Conservation (phyloP, 352 stramenopile genomes). For the Thalassiosira livingstoniorum region DNA sequence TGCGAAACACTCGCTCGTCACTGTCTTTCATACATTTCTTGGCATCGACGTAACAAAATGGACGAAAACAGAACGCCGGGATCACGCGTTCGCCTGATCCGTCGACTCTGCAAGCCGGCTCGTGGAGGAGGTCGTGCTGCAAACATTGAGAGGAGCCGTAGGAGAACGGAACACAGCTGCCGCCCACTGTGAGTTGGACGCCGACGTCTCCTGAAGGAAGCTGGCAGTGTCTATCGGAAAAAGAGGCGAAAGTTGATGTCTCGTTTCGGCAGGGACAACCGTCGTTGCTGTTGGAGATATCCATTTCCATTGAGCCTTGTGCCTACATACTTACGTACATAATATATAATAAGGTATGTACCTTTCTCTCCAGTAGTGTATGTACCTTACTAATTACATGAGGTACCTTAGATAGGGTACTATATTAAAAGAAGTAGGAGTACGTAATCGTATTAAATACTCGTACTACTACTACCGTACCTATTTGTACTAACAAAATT, state of each 20-base stretch:
- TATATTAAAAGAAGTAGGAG: too few relatives aligned
- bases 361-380: too few relatives aligned
- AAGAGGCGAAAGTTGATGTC: background rate
- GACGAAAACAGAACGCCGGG: background rate
- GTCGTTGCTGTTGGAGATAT: constrained; percentile 1
- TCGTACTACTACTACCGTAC: too few relatives aligned
- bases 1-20: background rate
- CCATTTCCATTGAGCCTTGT: too few relatives aligned
- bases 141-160: background rate
- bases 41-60: constrained; percentile 7
- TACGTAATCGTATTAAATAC: too few relatives aligned
- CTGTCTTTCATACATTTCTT: background rate
- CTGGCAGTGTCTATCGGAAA: background rate
- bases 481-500: too few relatives aligned
- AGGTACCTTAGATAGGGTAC: too few relatives aligned
- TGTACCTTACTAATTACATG: too few relatives aligned
- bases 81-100: background rate
- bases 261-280: background rate
- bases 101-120: background rate
- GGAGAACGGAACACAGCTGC: background rate
- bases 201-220: background rate
- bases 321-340: too few relatives aligned
- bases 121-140: constrained; percentile 2
- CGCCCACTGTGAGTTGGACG: background rate
- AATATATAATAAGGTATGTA: too few relatives aligned